phyloP scores from a whole-genome alignment of 495 filamentous ascomycete species.

The Talaromyces borbonicus region DNA sequence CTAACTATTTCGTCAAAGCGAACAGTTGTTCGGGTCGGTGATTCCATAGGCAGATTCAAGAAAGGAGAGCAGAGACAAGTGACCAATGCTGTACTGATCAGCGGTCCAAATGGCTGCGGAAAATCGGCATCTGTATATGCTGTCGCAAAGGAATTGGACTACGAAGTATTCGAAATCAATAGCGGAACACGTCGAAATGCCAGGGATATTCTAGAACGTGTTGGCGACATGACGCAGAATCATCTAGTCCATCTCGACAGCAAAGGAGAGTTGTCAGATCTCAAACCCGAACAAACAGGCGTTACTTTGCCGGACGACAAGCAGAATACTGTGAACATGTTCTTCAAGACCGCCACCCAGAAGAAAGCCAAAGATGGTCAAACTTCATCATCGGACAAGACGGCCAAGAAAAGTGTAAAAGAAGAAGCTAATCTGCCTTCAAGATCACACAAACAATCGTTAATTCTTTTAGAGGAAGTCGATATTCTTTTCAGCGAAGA shows the following conservation, averaged over 20 bases:
- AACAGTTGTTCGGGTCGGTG: slow-evolving; percentile 55
- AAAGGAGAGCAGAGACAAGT: slow-evolving; percentile 32
- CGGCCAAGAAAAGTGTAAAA: slow-evolving; percentile 1
- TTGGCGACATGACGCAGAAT: slow-evolving; percentile 94
- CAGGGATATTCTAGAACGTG: slow-evolving; percentile 80
- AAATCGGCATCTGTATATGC: slow-evolving; percentile 92
- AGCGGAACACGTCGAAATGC: slow-evolving; percentile 71
- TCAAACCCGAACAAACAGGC: slow-evolving; percentile 13
- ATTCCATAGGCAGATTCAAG: slow-evolving; percentile 26
- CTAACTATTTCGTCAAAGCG: slow-evolving; percentile 36
- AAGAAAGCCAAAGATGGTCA: slow-evolving; percentile 12
- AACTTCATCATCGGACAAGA: slow-evolving; percentile 3
- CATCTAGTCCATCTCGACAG: slow-evolving; percentile 61
- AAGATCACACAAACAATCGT: slow-evolving; percentile 75
- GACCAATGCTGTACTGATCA: slow-evolving; percentile 65
- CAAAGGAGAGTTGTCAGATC: slow-evolving; percentile 15
- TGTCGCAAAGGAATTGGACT: slow-evolving; percentile 89
- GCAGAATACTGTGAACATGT: slow-evolving; percentile 69
- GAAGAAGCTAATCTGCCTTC: slow-evolving; percentile 12
- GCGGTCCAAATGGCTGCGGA: slow-evolving; percentile 82
- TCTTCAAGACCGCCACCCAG: slow-evolving; percentile 50
- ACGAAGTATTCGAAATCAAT: slow-evolving; percentile 94
- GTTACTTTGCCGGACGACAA: slow-evolving; percentile 43
- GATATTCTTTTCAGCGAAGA: slow-evolving; percentile 93
- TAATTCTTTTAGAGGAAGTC: slow-evolving; percentile 91